These are phyloP conservation scores for Gynostemma pentaphyllum DNA, from an alignment of 306 rosid genomes.

Conservation along the genomic window DNA sequence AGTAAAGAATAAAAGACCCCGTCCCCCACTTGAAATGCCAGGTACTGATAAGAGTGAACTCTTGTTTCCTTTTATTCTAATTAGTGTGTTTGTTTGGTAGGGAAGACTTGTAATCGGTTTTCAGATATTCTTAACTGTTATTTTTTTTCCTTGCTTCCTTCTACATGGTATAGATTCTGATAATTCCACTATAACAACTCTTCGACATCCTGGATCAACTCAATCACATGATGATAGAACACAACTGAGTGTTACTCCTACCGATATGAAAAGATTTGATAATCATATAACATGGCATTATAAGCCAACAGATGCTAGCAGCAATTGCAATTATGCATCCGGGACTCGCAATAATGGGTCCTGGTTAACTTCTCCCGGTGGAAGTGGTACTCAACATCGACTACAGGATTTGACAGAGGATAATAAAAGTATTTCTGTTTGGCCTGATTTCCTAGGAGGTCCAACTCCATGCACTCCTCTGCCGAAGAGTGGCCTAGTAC, in stretches of 20 bases:
- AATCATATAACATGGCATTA: slow-evolving; percentile 33
- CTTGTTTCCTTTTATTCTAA: background rate
- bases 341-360: slow-evolving; percentile 45
- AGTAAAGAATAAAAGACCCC: slow-evolving; percentile 67
- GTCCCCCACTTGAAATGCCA: slow-evolving; percentile 45
- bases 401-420: slow-evolving; percentile 55
- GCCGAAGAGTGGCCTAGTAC: slow-evolving; percentile 25
- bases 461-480: slow-evolving; percentile 28
- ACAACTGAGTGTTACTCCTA: slow-evolving; percentile 22
- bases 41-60: slow-evolving; percentile 35
- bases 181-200: slow-evolving; percentile 40
- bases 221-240: slow-evolving; percentile 38
- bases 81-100: background rate
- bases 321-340: slow-evolving; percentile 26
- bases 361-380: slow-evolving; percentile 48
- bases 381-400: slow-evolving; percentile 32
- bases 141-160: slow-evolving; percentile 5
- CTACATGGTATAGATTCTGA: slow-evolving; percentile 24
- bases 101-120: background rate
- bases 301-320: slow-evolving; percentile 37
- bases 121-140: background rate
- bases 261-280: slow-evolving; percentile 45
- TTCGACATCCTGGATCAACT: slow-evolving; percentile 38
- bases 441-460: slow-evolving; percentile 32
- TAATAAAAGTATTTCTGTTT: slow-evolving; percentile 33